Percentiles rank a stretch among this genome's conserved stretches.
Evolutionary conservation across 139 green algal genomes (phyloP).

Genomic region (Eudorina sp.): DNA sequence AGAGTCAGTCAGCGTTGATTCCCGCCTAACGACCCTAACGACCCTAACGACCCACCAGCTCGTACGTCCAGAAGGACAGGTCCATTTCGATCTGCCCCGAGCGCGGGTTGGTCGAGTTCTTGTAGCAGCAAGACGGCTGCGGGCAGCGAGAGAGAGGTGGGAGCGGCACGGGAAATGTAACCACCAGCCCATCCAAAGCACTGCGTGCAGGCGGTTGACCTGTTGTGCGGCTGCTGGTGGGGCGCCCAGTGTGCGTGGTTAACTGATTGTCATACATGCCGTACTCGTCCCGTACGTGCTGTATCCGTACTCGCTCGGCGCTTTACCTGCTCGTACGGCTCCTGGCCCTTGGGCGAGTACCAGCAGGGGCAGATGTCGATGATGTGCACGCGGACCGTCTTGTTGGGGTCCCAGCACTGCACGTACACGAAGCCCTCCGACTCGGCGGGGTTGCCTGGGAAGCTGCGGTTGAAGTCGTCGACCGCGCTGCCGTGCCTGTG

Average conservation of each 20-base stretch:
- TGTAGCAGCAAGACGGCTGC: constrained; percentile 48
- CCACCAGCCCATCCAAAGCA: no score
- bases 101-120: constrained; percentile 29
- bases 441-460: constrained; percentile 42
- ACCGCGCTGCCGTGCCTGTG: constrained; percentile 7
- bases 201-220: no score
- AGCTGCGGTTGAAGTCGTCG: constrained; percentile 16
- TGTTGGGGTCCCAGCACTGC: constrained; percentile 32
- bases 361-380: constrained; percentile 50
- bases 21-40: no score
- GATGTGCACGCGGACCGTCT: constrained; percentile 23
- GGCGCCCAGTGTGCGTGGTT: no score
- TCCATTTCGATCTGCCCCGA: constrained; percentile 41
- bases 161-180: neutral
- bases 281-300: no score
- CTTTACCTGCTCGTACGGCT: constrained; percentile 35
- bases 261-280: no score
- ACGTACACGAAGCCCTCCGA: constrained; percentile 35
- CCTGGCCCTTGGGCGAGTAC: constrained; percentile 26
- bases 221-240: no score
- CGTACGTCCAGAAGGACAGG: constrained; percentile 47
- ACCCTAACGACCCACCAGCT: constrained; percentile 21
- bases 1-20: no score
- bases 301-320: neutral
- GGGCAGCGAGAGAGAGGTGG: neutral